Evolutionary conservation across 345 rosid genomes (phyloP).

Genomic region (Erysimum cheiranthoides): DNA sequence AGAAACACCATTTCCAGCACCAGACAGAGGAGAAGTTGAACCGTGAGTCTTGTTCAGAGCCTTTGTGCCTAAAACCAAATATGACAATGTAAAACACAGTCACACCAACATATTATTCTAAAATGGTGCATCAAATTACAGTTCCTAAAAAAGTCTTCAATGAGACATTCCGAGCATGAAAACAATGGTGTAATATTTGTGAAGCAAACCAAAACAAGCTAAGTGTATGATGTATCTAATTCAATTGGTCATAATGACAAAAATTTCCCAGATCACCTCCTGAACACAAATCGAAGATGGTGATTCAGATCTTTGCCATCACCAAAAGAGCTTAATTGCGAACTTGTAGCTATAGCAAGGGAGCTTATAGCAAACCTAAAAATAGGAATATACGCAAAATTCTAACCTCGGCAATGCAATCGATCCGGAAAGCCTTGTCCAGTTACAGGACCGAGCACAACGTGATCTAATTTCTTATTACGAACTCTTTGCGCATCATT

Average conservation of each 20-base stretch:
- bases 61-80: constrained; percentile 58
- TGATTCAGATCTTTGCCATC: not conserved
- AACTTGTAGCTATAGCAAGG: not conserved
- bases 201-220: constrained; percentile 24
- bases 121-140: not conserved
- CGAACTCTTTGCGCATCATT: constrained; percentile 44
- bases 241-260: not conserved
- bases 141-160: not conserved
- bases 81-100: constrained; percentile 7
- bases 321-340: not conserved
- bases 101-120: constrained; percentile 9
- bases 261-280: not conserved
- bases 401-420: constrained; percentile 79
- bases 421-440: constrained; percentile 85
- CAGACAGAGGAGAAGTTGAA: constrained; percentile 42
- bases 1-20: constrained; percentile 52
- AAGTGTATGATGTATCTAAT: constrained; percentile 17
- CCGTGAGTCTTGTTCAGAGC: constrained; percentile 70
- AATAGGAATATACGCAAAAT: not conserved
- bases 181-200: not conserved
- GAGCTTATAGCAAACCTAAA: constrained; percentile 3
- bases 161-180: not conserved
- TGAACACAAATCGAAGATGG: not conserved
- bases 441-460: constrained; percentile 74
- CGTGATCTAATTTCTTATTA: constrained; percentile 66